Percentiles rank a stretch among this genome's conserved stretches.
Evolutionary conservation across 371 early-diverging fungal genomes (phyloP).

Genomic region (Mortierella polycephala): DNA sequence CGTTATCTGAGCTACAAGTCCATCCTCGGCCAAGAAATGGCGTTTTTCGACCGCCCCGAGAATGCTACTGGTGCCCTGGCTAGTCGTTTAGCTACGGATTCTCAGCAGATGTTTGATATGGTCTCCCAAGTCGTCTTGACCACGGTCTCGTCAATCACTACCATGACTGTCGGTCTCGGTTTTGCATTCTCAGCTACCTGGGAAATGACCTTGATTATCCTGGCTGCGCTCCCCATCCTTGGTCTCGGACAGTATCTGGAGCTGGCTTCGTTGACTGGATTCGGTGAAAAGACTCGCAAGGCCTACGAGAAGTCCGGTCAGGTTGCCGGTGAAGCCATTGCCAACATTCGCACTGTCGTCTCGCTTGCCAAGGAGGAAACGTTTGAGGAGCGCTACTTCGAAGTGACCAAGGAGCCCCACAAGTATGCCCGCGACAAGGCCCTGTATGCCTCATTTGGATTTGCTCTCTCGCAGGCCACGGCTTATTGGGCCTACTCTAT

Average conservation of each 20-base stretch:
- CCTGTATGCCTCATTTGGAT: constrained; percentile 68
- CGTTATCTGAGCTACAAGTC: constrained; percentile 52
- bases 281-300: constrained; percentile 69
- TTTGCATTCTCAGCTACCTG: constrained; percentile 66
- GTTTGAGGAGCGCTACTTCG: constrained; percentile 70
- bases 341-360: constrained; percentile 89
- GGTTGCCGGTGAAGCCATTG: constrained; percentile 87
- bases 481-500: constrained; percentile 70
- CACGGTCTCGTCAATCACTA: constrained; percentile 52
- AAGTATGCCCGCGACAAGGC: constrained; percentile 68
- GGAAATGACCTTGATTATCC: constrained; percentile 70
- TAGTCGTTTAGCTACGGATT: constrained; percentile 86
- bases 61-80: constrained; percentile 90
- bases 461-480: constrained; percentile 74
- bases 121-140: constrained; percentile 74
- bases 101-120: constrained; percentile 74
- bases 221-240: constrained; percentile 62
- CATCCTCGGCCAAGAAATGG: constrained; percentile 85
- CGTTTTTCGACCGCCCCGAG: constrained; percentile 86
- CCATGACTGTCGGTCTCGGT: constrained; percentile 60
- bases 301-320: constrained; percentile 78
- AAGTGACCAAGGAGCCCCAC: constrained; percentile 75
- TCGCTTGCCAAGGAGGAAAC: constrained; percentile 81
- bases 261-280: constrained; percentile 56
- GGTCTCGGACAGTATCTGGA: constrained; percentile 55